Percentiles rank a stretch among this genome's conserved stretches.
These are phyloP conservation scores for Phytophthora litchii DNA, from an alignment of 352 stramenopile genomes.

Conservation along the genomic window DNA sequence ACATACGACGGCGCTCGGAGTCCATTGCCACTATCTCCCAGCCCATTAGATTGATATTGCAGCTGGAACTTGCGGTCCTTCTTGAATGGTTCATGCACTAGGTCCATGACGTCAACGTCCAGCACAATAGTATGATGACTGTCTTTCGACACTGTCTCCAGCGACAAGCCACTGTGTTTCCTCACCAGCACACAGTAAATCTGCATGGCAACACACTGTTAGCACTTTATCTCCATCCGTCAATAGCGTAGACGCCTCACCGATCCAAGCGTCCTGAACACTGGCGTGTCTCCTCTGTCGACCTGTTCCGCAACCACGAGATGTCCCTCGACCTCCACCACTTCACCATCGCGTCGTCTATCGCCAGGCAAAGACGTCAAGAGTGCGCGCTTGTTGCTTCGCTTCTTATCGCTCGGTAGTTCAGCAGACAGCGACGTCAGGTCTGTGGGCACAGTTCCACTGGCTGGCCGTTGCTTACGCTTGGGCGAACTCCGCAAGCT, in stretches of 20 bases:
- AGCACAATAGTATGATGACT: slow-evolving; percentile 43
- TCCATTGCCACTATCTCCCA: slow-evolving; percentile 7
- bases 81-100: slow-evolving; percentile 40
- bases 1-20: slow-evolving; percentile 34
- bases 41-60: slow-evolving; percentile 5
- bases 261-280: slow-evolving; percentile 54
- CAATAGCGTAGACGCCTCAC: slow-evolving; percentile 20
- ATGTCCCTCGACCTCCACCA: slow-evolving; percentile 53
- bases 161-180: slow-evolving; percentile 37
- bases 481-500: slow-evolving; percentile 24
- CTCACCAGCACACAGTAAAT: slow-evolving; percentile 53
- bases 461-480: slow-evolving; percentile 30
- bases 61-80: slow-evolving; percentile 53
- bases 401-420: slow-evolving; percentile 30
- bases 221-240: slow-evolving; percentile 6
- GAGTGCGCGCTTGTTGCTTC: slow-evolving; percentile 50
- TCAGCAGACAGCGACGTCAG: slow-evolving; percentile 14
- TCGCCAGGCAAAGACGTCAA: slow-evolving; percentile 24
- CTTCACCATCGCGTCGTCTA: slow-evolving; percentile 34
- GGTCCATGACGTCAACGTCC: slow-evolving; percentile 42
- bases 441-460: slow-evolving; percentile 18
- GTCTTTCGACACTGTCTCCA: slow-evolving; percentile 50
- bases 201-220: slow-evolving; percentile 31
- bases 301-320: slow-evolving; percentile 58
- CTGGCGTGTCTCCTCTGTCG: slow-evolving; percentile 17